Percentiles rank a stretch among this genome's conserved stretches.
phyloP scores from a whole-genome alignment of 1,284 basidiomycete genomes.

The Sphagnurus paluster region DNA sequence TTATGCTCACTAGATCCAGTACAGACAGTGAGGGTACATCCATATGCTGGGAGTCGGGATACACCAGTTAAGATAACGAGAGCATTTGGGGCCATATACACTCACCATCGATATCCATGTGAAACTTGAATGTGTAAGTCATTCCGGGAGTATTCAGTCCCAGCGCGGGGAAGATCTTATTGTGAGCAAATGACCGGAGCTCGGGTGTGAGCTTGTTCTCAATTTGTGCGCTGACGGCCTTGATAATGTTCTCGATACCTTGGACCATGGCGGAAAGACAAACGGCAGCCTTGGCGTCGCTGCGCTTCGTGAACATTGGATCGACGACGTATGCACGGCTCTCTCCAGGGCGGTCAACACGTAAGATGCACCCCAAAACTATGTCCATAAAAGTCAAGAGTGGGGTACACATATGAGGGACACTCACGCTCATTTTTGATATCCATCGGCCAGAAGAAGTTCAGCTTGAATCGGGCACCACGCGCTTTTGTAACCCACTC shows the following conservation, averaged over 20 bases:
- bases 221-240: constrained; percentile 16
- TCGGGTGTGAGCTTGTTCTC: constrained; percentile 1
- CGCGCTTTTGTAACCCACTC: constrained; percentile 9
- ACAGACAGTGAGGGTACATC: constrained; percentile 48
- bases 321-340: constrained; percentile 59
- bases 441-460: constrained; percentile 9
- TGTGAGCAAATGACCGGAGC: background rate
- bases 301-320: constrained; percentile 52
- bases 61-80: background rate
- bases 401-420: background rate
- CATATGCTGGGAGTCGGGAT: constrained; percentile 42
- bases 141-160: background rate
- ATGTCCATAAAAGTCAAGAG: too few relatives aligned
- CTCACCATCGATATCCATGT: constrained; percentile 4
- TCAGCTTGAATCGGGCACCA: constrained; percentile 10
- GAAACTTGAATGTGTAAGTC: background rate
- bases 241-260: constrained; percentile 56
- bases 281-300: constrained; percentile 64
- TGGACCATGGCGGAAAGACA: constrained; percentile 61
- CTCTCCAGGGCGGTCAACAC: constrained; percentile 50
- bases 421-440: background rate
- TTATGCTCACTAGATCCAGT: constrained; percentile 32
- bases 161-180: constrained; percentile 1
- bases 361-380: constrained; percentile 66
- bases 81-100: background rate